phyloP scores from a whole-genome alignment of 2,329 filamentous ascomycete species.

The Alternaria viburni region DNA sequence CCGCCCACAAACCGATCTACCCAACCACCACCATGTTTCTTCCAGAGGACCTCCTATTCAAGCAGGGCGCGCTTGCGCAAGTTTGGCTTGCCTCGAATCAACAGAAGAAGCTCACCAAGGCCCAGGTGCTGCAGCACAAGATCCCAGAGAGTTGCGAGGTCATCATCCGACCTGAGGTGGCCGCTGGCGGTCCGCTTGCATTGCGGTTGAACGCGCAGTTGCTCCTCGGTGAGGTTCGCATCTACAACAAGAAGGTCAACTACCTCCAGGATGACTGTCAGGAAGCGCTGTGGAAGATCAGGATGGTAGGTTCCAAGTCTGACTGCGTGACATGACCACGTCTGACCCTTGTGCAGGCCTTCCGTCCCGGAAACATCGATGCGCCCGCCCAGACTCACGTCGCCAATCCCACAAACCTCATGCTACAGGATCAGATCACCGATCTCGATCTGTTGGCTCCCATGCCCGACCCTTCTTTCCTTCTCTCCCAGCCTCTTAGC shows the following conservation, averaged over 20 bases:
- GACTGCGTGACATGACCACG: background rate
- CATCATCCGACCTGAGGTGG: constrained; percentile 76
- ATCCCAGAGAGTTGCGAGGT: constrained; percentile 93
- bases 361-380: constrained; percentile 95
- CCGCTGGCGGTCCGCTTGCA: constrained; percentile 84
- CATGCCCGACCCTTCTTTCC: constrained; percentile 82
- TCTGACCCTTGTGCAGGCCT: constrained; percentile 64
- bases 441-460: constrained; percentile 83
- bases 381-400: constrained; percentile 78
- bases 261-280: constrained; percentile 98
- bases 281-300: constrained; percentile 96
- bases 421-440: constrained; percentile 90
- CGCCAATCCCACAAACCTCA: constrained; percentile 83
- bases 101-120: constrained; percentile 97
- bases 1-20: constrained; percentile 14
- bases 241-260: constrained; percentile 95
- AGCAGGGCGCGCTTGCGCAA: constrained; percentile 94
- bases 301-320: constrained; percentile 71
- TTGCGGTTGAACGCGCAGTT: constrained; percentile 92
- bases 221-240: constrained; percentile 91
- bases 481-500: constrained; percentile 72
- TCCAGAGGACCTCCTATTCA: constrained; percentile 91
- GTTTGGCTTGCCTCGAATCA: constrained; percentile 98
- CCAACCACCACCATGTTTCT: constrained; percentile 78
- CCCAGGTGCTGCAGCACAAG: constrained; percentile 92